phyloP scores from a whole-genome alignment of 2,329 filamentous ascomycete species.

The Fusarium chlamydosporum region DNA sequence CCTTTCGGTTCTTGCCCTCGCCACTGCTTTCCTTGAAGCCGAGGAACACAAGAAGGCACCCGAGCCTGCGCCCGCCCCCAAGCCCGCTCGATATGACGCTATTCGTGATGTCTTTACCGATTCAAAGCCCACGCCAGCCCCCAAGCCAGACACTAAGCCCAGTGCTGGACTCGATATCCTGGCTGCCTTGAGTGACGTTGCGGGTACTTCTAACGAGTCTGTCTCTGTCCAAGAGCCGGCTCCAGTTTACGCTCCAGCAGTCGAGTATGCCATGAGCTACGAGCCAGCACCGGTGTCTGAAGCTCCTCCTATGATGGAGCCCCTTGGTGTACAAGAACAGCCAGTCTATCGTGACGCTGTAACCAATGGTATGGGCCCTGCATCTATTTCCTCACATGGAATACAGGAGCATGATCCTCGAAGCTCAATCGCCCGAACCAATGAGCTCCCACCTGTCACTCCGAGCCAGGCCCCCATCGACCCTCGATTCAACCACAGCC shows the following conservation, averaged over 20 bases:
- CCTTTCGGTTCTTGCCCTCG: slow-evolving; percentile 53
- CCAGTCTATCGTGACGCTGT: slow-evolving; percentile 23
- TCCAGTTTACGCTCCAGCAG: slow-evolving; percentile 4
- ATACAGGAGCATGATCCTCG: slow-evolving; percentile 45
- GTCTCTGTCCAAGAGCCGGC: slow-evolving; percentile 16
- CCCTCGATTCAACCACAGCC: slow-evolving; percentile 43
- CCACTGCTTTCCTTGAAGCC: slow-evolving; percentile 53
- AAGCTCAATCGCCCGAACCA: slow-evolving; percentile 42
- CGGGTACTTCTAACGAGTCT: slow-evolving; percentile 48
- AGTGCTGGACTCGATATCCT: slow-evolving; percentile 53
- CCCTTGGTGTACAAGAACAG: slow-evolving; percentile 26
- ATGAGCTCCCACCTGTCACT: slow-evolving; percentile 45
- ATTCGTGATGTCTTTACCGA: slow-evolving; percentile 61
- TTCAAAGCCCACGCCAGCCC: slow-evolving; percentile 52
- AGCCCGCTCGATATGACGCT: slow-evolving; percentile 56
- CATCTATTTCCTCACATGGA: slow-evolving; percentile 14
- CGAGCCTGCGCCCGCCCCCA: slow-evolving; percentile 45
- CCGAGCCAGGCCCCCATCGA: slow-evolving; percentile 46
- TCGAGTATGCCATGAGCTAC: slow-evolving; percentile 23
- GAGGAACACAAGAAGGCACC: slow-evolving; percentile 49
- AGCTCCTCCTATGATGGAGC: slow-evolving; percentile 22
- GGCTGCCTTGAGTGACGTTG: slow-evolving; percentile 55
- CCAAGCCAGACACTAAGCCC: slow-evolving; percentile 45
- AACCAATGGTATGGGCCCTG: slow-evolving; percentile 21
- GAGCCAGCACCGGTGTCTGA: slow-evolving; percentile 30